These are phyloP conservation scores for Oldenlandia corymbosa DNA, from an alignment of 257 asterid species.

Conservation along the genomic window DNA sequence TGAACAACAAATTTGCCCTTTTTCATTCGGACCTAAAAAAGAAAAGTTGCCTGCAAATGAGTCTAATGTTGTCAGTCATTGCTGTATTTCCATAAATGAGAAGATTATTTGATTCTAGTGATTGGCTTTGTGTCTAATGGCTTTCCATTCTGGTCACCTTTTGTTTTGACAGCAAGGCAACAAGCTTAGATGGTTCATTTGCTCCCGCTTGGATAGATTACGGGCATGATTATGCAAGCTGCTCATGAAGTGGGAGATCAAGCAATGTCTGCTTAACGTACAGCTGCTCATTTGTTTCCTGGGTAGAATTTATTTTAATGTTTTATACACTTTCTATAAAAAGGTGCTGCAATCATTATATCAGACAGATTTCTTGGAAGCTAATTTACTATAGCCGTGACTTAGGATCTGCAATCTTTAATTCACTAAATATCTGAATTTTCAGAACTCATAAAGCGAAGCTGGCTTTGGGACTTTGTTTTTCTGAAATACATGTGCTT, in stretches of 20 bases:
- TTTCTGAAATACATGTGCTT: too few species aligned
- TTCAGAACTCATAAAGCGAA: too few species aligned
- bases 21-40: neutral
- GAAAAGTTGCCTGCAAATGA: neutral
- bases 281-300: slow-evolving; percentile 98
- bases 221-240: slow-evolving; percentile 93
- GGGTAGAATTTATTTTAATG: slow-evolving; percentile 45
- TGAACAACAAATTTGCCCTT: neutral
- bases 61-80: neutral
- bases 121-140: slow-evolving; percentile 8
- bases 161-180: slow-evolving; percentile 73
- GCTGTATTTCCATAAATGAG: neutral
- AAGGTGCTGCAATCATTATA: neutral
- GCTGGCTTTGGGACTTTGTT: too few species aligned
- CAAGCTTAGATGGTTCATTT: slow-evolving; percentile 90
- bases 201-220: slow-evolving; percentile 98
- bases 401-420: too few species aligned
- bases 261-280: slow-evolving; percentile 97
- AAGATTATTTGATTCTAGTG: neutral
- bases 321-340: neutral
- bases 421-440: too few species aligned
- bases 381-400: too few species aligned
- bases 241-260: slow-evolving; percentile 99
- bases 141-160: slow-evolving; percentile 14
- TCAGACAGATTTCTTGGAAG: neutral